Evolutionary conservation across 192 early-diverging fungal genomes (phyloP).

Genomic region (Coemansia sp.): DNA sequence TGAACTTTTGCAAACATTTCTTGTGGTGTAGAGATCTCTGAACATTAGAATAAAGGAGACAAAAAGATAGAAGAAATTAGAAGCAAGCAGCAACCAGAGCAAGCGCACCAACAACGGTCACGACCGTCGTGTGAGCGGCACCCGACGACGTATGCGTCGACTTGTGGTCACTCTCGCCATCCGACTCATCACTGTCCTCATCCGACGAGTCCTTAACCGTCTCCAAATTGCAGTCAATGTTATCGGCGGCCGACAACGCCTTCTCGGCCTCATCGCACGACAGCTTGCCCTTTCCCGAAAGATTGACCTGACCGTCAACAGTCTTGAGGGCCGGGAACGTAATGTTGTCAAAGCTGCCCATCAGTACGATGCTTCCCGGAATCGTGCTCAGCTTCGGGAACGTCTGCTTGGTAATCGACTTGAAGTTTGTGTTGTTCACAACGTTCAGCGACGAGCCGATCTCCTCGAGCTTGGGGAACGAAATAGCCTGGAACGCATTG

Average conservation of each 20-base stretch:
- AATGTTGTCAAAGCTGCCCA: slow-evolving; percentile 61
- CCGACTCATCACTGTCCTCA: background rate
- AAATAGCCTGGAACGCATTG: slow-evolving; percentile 59
- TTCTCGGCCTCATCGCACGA: slow-evolving; percentile 45
- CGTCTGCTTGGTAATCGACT: slow-evolving; percentile 40
- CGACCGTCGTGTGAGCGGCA: slow-evolving; percentile 19
- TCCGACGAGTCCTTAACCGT: background rate
- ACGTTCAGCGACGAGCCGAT: slow-evolving; percentile 65
- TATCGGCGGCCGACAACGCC: slow-evolving; percentile 24
- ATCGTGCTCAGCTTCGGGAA: slow-evolving; percentile 60
- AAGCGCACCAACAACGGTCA: slow-evolving; percentile 24
- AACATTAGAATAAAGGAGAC: slow-evolving; percentile 9
- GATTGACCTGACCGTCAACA: slow-evolving; percentile 60
- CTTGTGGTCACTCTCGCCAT: slow-evolving; percentile 3
- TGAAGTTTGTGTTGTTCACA: slow-evolving; percentile 63
- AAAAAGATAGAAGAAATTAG: slow-evolving; percentile 10
- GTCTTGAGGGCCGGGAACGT: slow-evolving; percentile 54
- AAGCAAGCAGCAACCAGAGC: slow-evolving; percentile 33
- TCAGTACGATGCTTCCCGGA: slow-evolving; percentile 58
- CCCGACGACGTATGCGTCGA: slow-evolving; percentile 15
- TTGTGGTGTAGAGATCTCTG: background rate
- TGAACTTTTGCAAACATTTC: too few relatives aligned
- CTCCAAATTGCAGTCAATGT: slow-evolving; percentile 34
- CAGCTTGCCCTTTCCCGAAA: slow-evolving; percentile 61
- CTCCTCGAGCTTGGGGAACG: slow-evolving; percentile 54